Conservation (phyloP, 805 yeast genomes). For the Kodamaea nitidulidarum region DNA sequence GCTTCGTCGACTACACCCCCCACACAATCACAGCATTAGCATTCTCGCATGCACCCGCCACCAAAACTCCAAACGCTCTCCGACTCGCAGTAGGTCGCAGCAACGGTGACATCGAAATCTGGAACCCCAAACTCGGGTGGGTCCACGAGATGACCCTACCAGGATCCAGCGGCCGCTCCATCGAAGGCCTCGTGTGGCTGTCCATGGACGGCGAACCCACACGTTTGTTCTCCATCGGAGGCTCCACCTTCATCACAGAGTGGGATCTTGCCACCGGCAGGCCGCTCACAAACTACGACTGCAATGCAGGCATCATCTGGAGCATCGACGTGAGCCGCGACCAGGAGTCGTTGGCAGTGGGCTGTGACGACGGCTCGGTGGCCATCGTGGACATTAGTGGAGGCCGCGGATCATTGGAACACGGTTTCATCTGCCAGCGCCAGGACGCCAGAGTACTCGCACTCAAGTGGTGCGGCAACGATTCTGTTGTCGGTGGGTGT, state of each 20-base stretch:
- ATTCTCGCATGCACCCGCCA: conserved; percentile 60
- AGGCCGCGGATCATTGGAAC: conserved; percentile 80
- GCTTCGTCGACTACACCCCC: conserved; percentile 86
- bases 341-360: conserved; percentile 70
- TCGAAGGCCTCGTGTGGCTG: conserved; percentile 89
- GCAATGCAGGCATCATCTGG: conserved; percentile 94
- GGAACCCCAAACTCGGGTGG: conserved; percentile 88
- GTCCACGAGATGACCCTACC: conserved; percentile 63
- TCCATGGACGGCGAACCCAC: conserved; percentile 43
- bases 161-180: conserved; percentile 79
- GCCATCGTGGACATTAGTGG: conserved; percentile 81
- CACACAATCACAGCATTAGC: conserved; percentile 78
- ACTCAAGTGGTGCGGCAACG: conserved; percentile 68
- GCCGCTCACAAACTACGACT: conserved; percentile 74
- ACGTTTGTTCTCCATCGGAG: conserved; percentile 89
- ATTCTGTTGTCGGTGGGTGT: conserved; percentile 82
- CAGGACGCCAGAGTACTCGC: conserved; percentile 79
- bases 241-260: conserved; percentile 85
- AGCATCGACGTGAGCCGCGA: conserved; percentile 64
- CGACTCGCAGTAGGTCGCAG: conserved; percentile 88
- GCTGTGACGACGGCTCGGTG: conserved; percentile 93
- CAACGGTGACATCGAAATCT: conserved; percentile 92
- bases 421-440: conserved; percentile 70
- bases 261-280: conserved; percentile 79
- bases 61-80: conserved; percentile 46